phyloP scores from a whole-genome alignment of 352 stramenopile genomes.

The Plasmopara viticola region DNA sequence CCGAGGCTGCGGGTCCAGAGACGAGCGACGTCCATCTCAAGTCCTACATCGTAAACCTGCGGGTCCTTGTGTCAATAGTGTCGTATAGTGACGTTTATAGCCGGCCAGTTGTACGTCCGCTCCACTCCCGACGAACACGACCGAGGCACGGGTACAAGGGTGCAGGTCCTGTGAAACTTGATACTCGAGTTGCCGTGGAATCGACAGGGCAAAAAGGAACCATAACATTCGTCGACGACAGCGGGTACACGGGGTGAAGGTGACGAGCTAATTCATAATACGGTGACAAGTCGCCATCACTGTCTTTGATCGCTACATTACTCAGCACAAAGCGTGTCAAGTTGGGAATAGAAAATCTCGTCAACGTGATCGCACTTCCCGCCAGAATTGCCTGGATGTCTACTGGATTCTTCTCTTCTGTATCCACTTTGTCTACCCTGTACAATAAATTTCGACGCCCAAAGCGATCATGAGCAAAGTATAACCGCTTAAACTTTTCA shows the following conservation, averaged over 20 bases:
- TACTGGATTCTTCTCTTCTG: background rate
- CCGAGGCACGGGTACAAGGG: slow-evolving; percentile 7
- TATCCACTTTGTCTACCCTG: slow-evolving; percentile 19
- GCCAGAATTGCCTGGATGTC: slow-evolving; percentile 21
- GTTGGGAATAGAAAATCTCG: slow-evolving; percentile 5
- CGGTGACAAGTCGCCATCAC: slow-evolving; percentile 4
- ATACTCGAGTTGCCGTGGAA: too few relatives aligned
- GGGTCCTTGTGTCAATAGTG: slow-evolving; percentile 53
- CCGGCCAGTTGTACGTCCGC: slow-evolving; percentile 94
- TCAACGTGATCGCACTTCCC: slow-evolving; percentile 6
- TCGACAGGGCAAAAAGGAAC: too few relatives aligned
- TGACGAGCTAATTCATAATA: too few relatives aligned
- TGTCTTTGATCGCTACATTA: slow-evolving; percentile 37
- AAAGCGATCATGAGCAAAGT: slow-evolving; percentile 89
- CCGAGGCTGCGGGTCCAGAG: slow-evolving; percentile 96
- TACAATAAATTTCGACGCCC: slow-evolving; percentile 88
- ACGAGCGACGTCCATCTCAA: slow-evolving; percentile 83
- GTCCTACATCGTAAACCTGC: slow-evolving; percentile 65
- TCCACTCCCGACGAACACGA: slow-evolving; percentile 90
- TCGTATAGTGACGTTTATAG: slow-evolving; percentile 91
- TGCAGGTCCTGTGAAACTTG: slow-evolving; percentile 7
- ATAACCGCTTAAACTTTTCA: slow-evolving; percentile 49
- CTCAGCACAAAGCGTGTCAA: slow-evolving; percentile 35
- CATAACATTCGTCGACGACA: too few relatives aligned
- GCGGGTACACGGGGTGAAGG: too few relatives aligned